Conservation (phyloP, 106 monocot genomes). For the Ottelia alismoides region DNA sequence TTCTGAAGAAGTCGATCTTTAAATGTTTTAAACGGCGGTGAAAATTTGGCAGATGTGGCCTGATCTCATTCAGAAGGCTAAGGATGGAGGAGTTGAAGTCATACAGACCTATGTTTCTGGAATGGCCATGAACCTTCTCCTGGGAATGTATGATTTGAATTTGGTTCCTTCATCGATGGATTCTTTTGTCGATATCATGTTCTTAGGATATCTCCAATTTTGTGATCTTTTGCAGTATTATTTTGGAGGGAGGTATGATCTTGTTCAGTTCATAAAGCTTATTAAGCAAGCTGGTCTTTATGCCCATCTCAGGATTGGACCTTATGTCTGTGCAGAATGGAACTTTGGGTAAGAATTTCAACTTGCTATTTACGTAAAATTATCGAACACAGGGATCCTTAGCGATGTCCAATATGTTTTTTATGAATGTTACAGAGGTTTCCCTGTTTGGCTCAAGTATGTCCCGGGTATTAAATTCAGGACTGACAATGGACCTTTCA, state of each 20-base stretch:
- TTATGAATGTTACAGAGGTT: slow-evolving; percentile 8
- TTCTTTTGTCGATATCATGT: neutral
- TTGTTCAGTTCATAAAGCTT: no score
- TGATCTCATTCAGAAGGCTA: no score
- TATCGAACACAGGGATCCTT: neutral
- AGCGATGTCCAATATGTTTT: no score
- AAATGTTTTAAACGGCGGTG: no score
- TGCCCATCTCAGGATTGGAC: slow-evolving; percentile 25
- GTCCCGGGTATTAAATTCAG: slow-evolving; percentile 9
- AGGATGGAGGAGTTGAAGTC: slow-evolving; percentile 7
- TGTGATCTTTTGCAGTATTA: slow-evolving; percentile 20
- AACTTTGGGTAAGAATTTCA: no score
- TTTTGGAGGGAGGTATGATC: slow-evolving; percentile 16
- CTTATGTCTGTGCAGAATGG: slow-evolving; percentile 31
- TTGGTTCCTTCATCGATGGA: neutral
- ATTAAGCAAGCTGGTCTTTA: no score
- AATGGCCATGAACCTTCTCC: slow-evolving; percentile 26
- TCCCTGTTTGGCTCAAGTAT: slow-evolving; percentile 9
- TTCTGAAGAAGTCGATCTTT: no score
- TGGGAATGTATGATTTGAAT: slow-evolving; percentile 3
- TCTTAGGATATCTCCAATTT: neutral
- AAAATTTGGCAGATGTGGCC: no score
- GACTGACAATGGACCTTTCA: slow-evolving; percentile 11
- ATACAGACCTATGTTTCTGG: slow-evolving; percentile 19
- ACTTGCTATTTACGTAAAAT: slow-evolving; percentile 27